These are phyloP conservation scores for Fusarium globosum DNA, from an alignment of 2,329 filamentous ascomycete species.

Conservation along the genomic window DNA sequence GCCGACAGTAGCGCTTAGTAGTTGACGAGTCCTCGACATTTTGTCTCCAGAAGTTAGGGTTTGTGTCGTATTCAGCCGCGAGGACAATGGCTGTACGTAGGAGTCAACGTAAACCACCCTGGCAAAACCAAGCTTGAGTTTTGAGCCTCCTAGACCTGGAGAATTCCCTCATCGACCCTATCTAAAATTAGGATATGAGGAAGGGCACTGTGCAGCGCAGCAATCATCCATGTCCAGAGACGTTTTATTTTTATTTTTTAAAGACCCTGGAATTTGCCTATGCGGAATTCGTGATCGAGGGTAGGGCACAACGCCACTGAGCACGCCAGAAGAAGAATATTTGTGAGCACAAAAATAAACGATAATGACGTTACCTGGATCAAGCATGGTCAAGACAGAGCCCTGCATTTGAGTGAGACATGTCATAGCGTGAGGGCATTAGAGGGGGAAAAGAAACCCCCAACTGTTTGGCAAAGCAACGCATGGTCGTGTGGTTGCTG, in stretches of 20 bases:
- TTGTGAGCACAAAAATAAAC: constrained; percentile 1
- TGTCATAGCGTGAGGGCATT: constrained; percentile 6
- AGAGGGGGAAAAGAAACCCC: not conserved
- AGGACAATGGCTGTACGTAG: constrained; percentile 3
- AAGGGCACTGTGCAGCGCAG: not conserved
- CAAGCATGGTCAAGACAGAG: constrained; percentile 1
- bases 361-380: constrained; percentile 5
- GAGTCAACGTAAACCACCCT: not conserved
- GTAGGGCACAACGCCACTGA: constrained; percentile 34
- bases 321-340: constrained; percentile 9
- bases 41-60: constrained; percentile 32
- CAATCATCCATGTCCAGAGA: not conserved
- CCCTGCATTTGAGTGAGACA: constrained; percentile 32
- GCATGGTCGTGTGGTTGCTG: constrained; percentile 4
- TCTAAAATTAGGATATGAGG: constrained; percentile 9
- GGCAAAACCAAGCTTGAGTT: constrained; percentile 14
- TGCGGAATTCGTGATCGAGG: constrained; percentile 12
- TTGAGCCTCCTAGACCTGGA: constrained; percentile 1
- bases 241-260: not conserved
- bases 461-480: constrained; percentile 23
- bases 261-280: constrained; percentile 10
- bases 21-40: not conserved
- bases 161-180: constrained; percentile 11
- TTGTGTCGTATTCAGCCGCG: constrained; percentile 10
- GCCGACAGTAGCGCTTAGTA: constrained; percentile 14